Conservation (phyloP, 2,329 filamentous ascomycete genomes). For the Nakataea oryzae region DNA sequence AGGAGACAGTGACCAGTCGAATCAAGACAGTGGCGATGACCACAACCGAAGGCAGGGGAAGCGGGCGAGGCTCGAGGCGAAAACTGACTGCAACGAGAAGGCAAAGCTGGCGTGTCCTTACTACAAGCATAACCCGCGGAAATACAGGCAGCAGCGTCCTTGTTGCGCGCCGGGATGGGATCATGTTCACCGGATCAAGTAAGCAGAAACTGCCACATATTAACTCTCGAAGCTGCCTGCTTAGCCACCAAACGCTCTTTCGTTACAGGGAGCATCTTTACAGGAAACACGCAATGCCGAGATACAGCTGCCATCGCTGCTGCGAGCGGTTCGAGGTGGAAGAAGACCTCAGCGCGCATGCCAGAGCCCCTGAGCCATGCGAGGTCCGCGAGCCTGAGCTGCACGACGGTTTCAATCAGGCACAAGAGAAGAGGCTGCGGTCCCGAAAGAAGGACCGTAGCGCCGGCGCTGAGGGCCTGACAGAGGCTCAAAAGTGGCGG, state of each 20-base stretch:
- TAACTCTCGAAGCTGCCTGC: not conserved
- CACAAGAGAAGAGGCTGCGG: conserved; percentile 21
- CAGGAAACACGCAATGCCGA: conserved; percentile 19
- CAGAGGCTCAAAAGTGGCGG: conserved; percentile 25
- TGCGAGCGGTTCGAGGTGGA: conserved; percentile 22
- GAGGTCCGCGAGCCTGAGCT: conserved; percentile 11
- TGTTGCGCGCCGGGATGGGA: conserved; percentile 26
- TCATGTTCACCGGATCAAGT: conserved; percentile 28
- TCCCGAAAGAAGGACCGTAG: conserved; percentile 18
- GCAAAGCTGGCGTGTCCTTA: conserved; percentile 24
- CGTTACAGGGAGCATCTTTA: conserved; percentile 24
- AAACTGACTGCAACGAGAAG: conserved; percentile 1
- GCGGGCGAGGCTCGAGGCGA: not conserved
- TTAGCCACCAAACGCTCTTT: not conserved
- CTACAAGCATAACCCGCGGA: conserved; percentile 25
- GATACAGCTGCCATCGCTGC: conserved; percentile 22
- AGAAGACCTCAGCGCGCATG: conserved; percentile 19
- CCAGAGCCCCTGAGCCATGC: conserved; percentile 15
- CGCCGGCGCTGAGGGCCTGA: conserved; percentile 8
- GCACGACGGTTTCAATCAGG: conserved; percentile 24
- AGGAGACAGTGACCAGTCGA: not conserved
- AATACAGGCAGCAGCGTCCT: conserved; percentile 20
- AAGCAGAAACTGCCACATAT: conserved; percentile 2
- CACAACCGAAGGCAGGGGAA: not conserved
- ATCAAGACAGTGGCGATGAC: conserved; percentile 1